Evolutionary conservation across 345 rosid genomes (phyloP).

Genomic region (Salix dunnii): DNA sequence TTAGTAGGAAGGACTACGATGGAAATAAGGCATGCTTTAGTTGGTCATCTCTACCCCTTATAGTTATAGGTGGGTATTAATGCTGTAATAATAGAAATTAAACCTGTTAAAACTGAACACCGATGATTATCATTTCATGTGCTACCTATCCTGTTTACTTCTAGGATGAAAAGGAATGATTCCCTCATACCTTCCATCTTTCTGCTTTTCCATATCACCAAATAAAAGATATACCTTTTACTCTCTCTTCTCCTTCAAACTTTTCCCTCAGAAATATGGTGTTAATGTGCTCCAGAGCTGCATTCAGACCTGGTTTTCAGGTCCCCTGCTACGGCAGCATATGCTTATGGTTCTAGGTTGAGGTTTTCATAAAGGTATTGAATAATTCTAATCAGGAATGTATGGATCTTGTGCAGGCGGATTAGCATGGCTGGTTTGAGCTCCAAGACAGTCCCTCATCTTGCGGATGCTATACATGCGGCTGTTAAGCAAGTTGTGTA

Average conservation of each 20-base stretch:
- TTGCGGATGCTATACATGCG: constrained; percentile 48
- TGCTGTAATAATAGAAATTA: neutral
- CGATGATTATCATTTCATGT: neutral
- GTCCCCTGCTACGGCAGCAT: neutral
- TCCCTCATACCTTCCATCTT: too few relatives aligned
- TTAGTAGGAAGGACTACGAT: neutral
- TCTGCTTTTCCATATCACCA: neutral
- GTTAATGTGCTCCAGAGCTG: neutral
- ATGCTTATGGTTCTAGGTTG: neutral
- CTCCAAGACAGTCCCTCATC: constrained; percentile 34
- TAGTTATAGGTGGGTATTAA: neutral
- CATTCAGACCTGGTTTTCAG: neutral
- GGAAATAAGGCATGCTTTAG: neutral
- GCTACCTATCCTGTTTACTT: neutral
- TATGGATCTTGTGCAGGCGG: constrained; percentile 36
- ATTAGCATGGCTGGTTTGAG: constrained; percentile 57
- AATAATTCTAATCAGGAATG: neutral
- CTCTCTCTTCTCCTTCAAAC: neutral
- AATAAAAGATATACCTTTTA: too few relatives aligned
- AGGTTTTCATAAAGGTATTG: too few relatives aligned
- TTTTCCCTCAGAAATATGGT: too few relatives aligned
- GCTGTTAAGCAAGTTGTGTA: constrained; percentile 27
- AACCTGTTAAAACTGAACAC: neutral
- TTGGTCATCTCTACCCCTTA: neutral
- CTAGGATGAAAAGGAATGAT: neutral